Percentiles rank a stretch among this genome's conserved stretches.
Evolutionary conservation across 805 yeast genomes (phyloP).

Genomic region (Ogataea trehalophila): DNA sequence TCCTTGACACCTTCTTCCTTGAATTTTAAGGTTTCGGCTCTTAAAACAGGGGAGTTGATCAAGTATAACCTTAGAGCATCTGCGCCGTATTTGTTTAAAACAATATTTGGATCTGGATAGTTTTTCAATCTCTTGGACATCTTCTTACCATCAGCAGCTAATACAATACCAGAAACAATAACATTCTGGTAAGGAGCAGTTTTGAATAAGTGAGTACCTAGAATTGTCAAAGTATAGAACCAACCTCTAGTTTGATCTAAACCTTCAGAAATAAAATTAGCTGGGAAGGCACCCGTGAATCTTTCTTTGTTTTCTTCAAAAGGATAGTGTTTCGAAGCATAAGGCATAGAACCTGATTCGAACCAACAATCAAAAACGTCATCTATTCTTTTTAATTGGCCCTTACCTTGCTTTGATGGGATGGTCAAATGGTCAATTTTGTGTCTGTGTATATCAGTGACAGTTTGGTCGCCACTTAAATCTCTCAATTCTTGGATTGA

Average conservation of each 20-base stretch:
- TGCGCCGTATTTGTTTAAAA: slow-evolving; percentile 89
- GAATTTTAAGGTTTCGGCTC: slow-evolving; percentile 94
- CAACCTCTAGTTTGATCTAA: slow-evolving; percentile 99
- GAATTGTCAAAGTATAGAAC: slow-evolving; percentile 94
- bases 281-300: slow-evolving; percentile 81
- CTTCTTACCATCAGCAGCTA: slow-evolving; percentile 98
- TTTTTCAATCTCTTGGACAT: slow-evolving; percentile 98
- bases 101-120: slow-evolving; percentile 89
- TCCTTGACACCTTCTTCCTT: slow-evolving; percentile 99
- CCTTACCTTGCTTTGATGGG: slow-evolving; percentile 88
- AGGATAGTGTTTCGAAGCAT: slow-evolving; percentile 95
- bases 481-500: slow-evolving; percentile 82
- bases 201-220: slow-evolving; percentile 92
- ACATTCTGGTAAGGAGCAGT: slow-evolving; percentile 93
- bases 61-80: slow-evolving; percentile 94
- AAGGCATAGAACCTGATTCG: slow-evolving; percentile 99
- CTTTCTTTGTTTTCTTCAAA: slow-evolving; percentile 74
- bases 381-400: slow-evolving; percentile 81
- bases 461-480: slow-evolving; percentile 74
- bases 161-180: slow-evolving; percentile 91
- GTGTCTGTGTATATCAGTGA: slow-evolving; percentile 93
- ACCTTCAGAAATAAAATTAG: slow-evolving; percentile 97
- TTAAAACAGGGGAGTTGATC: slow-evolving; percentile 94
- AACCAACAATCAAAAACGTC: slow-evolving; percentile 99
- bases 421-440: slow-evolving; percentile 86